Conservation (phyloP, 352 stramenopile species). For the Pythium utonaiense region DNA sequence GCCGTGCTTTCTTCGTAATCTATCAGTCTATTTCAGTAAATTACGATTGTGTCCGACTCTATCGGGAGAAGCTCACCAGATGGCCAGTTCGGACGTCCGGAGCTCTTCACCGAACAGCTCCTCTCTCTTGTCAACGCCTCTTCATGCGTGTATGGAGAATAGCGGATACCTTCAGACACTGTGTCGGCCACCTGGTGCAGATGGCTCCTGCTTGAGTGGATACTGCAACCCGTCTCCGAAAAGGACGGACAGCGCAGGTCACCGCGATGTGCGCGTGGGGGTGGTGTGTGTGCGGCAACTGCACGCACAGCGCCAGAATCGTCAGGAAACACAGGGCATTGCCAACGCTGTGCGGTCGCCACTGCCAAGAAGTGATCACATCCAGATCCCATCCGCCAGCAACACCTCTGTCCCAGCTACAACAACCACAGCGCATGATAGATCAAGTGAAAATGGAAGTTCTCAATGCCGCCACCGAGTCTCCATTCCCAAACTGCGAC, state of each 20-base stretch:
- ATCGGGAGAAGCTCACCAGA: conserved; percentile 1
- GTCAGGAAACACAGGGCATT: neutral
- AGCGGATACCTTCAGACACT: conserved; percentile 1
- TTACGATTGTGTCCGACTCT: conserved; percentile 14
- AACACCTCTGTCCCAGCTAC: neutral
- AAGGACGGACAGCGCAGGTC: conserved; percentile 6
- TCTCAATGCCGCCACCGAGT: neutral
- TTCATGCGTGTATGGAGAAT: neutral
- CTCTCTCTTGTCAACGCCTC: neutral
- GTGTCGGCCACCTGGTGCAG: conserved; percentile 6
- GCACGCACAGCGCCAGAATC: neutral
- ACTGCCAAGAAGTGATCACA: neutral
- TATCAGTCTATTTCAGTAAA: conserved; percentile 2
- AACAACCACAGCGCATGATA: too few species aligned
- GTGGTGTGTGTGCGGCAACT: neutral
- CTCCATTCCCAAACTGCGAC: conserved; percentile 19
- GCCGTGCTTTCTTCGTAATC: neutral
- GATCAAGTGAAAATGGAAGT: conserved; percentile 10
- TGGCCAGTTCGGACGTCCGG: neutral
- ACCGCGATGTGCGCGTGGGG: neutral
- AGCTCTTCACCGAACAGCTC: conserved; percentile 1
- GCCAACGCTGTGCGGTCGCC: neutral
- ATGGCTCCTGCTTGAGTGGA: conserved; percentile 2
- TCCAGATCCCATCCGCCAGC: neutral
- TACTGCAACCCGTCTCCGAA: neutral